Conservation (phyloP, 371 early-diverging fungal genomes). For the Mortierella sp. region DNA sequence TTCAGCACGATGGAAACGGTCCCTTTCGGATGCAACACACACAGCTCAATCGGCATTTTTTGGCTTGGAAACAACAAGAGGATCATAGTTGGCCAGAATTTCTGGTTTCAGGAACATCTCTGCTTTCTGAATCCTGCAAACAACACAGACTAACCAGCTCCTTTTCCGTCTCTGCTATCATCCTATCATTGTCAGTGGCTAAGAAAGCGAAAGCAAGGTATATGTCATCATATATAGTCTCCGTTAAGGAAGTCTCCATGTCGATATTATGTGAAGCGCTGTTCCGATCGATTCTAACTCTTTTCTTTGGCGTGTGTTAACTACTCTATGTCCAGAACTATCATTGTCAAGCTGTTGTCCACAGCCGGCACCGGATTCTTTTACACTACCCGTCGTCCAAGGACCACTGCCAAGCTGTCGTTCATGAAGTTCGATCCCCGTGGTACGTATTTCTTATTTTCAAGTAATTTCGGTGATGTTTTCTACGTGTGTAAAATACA, state of each 20-base stretch:
- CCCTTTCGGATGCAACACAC: no score
- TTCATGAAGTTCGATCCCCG: slow-evolving; percentile 88
- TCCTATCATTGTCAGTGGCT: slow-evolving; percentile 65
- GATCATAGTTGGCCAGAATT: no score
- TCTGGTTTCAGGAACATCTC: no score
- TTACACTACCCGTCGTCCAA: slow-evolving; percentile 81
- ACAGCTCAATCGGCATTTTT: no score
- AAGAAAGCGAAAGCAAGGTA: slow-evolving; percentile 85
- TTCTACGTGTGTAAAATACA: not conserved
- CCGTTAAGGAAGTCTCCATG: slow-evolving; percentile 17
- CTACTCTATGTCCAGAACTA: slow-evolving; percentile 60
- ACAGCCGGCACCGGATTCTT: slow-evolving; percentile 87
- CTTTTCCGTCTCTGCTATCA: slow-evolving; percentile 1
- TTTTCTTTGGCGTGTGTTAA: no score
- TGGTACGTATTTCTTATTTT: slow-evolving; percentile 56
- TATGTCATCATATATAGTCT: no score
- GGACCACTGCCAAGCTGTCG: slow-evolving; percentile 78
- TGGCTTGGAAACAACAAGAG: no score
- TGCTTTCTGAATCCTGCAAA: no score
- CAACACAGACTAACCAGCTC: no score
- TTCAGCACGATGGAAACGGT: no score
- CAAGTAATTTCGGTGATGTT: no score
- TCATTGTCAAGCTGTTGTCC: slow-evolving; percentile 83
- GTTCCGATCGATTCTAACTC: not conserved
- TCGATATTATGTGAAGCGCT: no score